phyloP scores from a whole-genome alignment of 495 filamentous ascomycete species.

The Filosporella fistucella region DNA sequence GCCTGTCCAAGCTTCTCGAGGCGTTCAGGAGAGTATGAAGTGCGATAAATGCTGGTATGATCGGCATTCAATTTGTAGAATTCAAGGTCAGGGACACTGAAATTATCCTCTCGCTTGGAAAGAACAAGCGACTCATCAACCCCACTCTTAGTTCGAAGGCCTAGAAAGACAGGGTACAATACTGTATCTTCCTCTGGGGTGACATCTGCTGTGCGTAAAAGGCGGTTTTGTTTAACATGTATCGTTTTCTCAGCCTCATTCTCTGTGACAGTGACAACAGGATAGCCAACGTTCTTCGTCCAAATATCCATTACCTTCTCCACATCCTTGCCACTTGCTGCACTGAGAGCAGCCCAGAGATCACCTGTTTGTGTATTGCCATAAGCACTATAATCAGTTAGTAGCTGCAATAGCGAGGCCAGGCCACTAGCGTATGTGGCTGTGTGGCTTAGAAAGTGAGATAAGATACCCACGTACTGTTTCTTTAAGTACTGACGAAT shows the following conservation, averaged over 20 bases:
- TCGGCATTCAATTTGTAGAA: conserved; percentile 81
- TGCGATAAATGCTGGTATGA: conserved; percentile 71
- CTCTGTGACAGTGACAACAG: conserved; percentile 67
- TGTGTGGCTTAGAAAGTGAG: too few species aligned
- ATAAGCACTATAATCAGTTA: too few species aligned
- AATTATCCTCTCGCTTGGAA: conserved; percentile 65
- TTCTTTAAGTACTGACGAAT: conserved; percentile 90
- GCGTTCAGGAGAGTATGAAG: conserved; percentile 62
- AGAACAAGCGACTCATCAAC: conserved; percentile 61
- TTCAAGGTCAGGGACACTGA: conserved; percentile 55
- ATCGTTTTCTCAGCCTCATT: conserved; percentile 52
- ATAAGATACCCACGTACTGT: too few species aligned
- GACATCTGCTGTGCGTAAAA: conserved; percentile 69
- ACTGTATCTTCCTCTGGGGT: conserved; percentile 82
- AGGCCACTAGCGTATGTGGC: too few species aligned
- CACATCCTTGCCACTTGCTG: conserved; percentile 89
- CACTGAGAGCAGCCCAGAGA: conserved; percentile 83
- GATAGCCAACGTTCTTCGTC: conserved; percentile 75
- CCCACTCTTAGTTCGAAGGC: conserved; percentile 62
- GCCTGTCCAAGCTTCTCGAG: conserved; percentile 72
- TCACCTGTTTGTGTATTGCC: conserved; percentile 81
- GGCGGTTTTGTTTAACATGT: conserved; percentile 69
- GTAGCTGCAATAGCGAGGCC: too few species aligned
- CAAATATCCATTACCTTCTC: conserved; percentile 72
- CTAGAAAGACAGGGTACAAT: conserved; percentile 68